A percentile compares a stretch with the other conserved stretches of the same genome.
These are phyloP conservation scores for Cicer pinnatifidum DNA, from an alignment of 306 rosid genomes.

Conservation along the genomic window DNA sequence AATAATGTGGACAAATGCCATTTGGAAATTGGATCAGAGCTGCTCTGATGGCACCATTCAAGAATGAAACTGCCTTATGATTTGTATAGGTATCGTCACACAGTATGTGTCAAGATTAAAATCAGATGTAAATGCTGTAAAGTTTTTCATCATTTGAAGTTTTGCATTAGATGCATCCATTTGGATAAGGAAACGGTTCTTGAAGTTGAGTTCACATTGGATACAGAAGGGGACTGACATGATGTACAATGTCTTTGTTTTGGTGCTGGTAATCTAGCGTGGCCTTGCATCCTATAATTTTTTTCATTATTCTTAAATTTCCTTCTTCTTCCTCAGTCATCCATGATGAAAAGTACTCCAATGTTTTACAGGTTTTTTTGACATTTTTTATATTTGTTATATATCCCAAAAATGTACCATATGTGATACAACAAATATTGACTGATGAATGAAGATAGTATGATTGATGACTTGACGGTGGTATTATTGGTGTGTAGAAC, in stretches of 20 bases:
- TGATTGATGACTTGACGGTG: constrained; percentile 21
- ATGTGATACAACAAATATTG: constrained; percentile 19
- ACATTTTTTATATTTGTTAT: background rate
- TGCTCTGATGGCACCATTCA: constrained; percentile 32
- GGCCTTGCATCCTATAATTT: constrained; percentile 30
- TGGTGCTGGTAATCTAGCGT: constrained; percentile 18
- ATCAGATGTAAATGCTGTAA: constrained; percentile 14
- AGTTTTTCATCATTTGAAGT: constrained; percentile 10
- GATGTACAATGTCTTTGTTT: constrained; percentile 2
- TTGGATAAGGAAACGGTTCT: constrained; percentile 36
- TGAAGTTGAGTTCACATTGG: constrained; percentile 33
- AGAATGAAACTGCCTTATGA: constrained; percentile 38
- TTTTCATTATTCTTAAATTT: constrained; percentile 28
- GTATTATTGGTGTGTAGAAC: constrained; percentile 9
- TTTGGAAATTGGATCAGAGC: constrained; percentile 45
- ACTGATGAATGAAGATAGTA: constrained; percentile 2
- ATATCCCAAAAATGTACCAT: constrained; percentile 23
- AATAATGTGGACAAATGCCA: constrained; percentile 12
- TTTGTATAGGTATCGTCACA: constrained; percentile 49
- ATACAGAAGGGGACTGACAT: constrained; percentile 27
- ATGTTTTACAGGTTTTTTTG: constrained; percentile 1
- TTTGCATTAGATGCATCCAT: constrained; percentile 42
- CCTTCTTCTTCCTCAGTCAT: background rate
- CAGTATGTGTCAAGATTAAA: constrained; percentile 3
- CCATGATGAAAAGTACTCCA: constrained; percentile 23